Evolutionary conservation across 768 basidiomycete species (phyloP).

Genomic region (Tulasnella sp.): DNA sequence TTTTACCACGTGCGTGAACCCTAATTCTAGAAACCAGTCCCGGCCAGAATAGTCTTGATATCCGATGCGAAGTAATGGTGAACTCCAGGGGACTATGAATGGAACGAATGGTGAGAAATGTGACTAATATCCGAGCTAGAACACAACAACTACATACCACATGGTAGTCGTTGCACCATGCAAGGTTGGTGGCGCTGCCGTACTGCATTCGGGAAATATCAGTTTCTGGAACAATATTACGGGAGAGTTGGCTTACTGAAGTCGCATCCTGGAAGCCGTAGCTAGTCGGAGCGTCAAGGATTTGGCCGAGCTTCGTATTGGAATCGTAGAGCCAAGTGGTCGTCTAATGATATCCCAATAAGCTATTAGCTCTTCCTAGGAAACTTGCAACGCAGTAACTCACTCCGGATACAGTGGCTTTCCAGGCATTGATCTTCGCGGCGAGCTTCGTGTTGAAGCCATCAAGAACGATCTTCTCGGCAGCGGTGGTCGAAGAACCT

Average conservation of each 20-base stretch:
- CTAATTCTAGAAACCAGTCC: neutral
- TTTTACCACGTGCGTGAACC: too few species aligned
- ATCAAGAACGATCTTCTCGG: neutral
- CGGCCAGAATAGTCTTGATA: neutral
- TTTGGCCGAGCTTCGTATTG: constrained; percentile 42
- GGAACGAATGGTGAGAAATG: neutral
- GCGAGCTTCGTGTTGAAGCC: constrained; percentile 37
- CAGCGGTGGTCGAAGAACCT: neutral
- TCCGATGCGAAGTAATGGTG: neutral
- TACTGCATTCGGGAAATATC: neutral
- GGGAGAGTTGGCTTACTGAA: constrained; percentile 31
- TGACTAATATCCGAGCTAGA: neutral
- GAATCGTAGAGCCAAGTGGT: constrained; percentile 51
- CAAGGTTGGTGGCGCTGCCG: constrained; percentile 18
- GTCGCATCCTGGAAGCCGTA: constrained; percentile 54
- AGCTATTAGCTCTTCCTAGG: neutral
- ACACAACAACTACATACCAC: constrained; percentile 5
- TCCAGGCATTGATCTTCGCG: constrained; percentile 37
- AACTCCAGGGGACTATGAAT: neutral
- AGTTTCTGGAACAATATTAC: neutral
- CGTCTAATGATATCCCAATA: constrained; percentile 35
- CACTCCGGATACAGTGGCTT: constrained; percentile 42
- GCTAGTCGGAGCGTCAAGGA: constrained; percentile 42
- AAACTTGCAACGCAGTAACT: neutral
- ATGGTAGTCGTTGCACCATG: constrained; percentile 24